Evolutionary conservation across 2,329 filamentous ascomycete genomes (phyloP).

Genomic region (Phoma sp.): DNA sequence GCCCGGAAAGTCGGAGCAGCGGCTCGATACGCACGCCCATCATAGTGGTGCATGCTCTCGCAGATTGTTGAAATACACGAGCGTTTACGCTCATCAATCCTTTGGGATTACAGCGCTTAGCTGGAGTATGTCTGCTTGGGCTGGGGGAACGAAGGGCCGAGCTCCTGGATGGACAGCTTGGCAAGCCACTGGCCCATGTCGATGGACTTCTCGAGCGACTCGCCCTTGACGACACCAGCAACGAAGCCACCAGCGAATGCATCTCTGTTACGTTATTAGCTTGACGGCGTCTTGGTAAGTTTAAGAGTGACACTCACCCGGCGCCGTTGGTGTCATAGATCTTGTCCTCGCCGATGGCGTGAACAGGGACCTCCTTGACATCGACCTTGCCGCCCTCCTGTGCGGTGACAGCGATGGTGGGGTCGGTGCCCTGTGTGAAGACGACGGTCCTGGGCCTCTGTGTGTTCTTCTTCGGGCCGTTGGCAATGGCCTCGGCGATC

Average conservation of each 20-base stretch:
- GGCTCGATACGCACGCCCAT: conserved; percentile 13
- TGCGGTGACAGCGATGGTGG: conserved; percentile 79
- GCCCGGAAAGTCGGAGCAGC: neutral
- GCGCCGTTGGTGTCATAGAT: conserved; percentile 98
- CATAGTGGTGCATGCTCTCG: conserved; percentile 23
- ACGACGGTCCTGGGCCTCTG: conserved; percentile 85
- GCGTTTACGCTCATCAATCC: conserved; percentile 38
- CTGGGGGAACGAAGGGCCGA: conserved; percentile 79
- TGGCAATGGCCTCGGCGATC: conserved; percentile 84
- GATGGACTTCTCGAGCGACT: conserved; percentile 76
- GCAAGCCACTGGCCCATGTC: conserved; percentile 98
- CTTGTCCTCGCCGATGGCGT: conserved; percentile 73
- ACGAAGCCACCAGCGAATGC: conserved; percentile 95
- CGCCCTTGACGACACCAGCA: conserved; percentile 85
- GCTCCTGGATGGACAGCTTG: conserved; percentile 88
- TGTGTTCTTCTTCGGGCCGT: conserved; percentile 89
- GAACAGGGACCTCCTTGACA: conserved; percentile 80
- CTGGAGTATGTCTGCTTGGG: conserved; percentile 50
- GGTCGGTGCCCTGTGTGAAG: conserved; percentile 91
- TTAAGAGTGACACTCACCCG: conserved; percentile 56
- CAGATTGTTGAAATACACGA: conserved; percentile 52
- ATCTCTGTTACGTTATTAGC: conserved; percentile 62
- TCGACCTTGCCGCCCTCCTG: conserved; percentile 69
- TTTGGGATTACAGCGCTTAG: conserved; percentile 33
- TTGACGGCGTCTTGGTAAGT: neutral